These are phyloP conservation scores for Gracilaria gracilis DNA, from an alignment of 23 red algal genomes.

Conservation along the genomic window DNA sequence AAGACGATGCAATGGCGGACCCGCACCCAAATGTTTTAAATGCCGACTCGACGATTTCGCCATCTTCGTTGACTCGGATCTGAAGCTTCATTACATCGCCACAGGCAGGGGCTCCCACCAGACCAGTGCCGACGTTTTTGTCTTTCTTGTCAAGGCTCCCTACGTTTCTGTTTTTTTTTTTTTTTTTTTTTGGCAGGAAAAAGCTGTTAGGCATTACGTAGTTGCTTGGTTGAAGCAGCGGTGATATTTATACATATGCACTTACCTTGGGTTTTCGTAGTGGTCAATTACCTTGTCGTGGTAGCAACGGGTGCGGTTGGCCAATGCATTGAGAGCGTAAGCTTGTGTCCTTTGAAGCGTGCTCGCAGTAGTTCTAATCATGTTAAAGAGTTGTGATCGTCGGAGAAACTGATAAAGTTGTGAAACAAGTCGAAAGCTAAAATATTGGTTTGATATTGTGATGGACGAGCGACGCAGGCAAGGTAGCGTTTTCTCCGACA, in stretches of 20 bases:
- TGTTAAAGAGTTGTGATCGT: too few relatives aligned
- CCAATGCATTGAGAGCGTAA: not conserved
- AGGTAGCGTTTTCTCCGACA: too few relatives aligned
- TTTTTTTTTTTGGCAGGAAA: not conserved
- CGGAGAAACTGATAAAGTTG: too few relatives aligned
- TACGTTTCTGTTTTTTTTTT: constrained; percentile 78
- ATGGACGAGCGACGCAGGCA: too few relatives aligned
- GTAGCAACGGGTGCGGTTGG: constrained; percentile 61
- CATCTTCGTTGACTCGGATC: constrained; percentile 91
- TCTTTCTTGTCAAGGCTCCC: constrained; percentile 84
- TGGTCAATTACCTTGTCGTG: constrained; percentile 98
- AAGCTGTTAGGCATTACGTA: not conserved
- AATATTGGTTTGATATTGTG: too few relatives aligned
- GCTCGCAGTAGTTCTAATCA: constrained; percentile 7
- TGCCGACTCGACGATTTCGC: constrained; percentile 88
- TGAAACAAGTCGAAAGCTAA: too few relatives aligned
- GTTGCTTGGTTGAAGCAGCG: not conserved
- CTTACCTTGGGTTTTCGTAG: constrained; percentile 99
- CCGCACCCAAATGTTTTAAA: constrained; percentile 99
- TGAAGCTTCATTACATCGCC: constrained; percentile 99
- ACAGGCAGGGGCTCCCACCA: constrained; percentile 97
- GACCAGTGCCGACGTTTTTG: constrained; percentile 91
- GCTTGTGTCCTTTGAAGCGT: not conserved
- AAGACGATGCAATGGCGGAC: constrained; percentile 94
- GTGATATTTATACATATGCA: not conserved